Evolutionary conservation across 441 rosid genomes (phyloP).

Genomic region (Biscutella laevigata): DNA sequence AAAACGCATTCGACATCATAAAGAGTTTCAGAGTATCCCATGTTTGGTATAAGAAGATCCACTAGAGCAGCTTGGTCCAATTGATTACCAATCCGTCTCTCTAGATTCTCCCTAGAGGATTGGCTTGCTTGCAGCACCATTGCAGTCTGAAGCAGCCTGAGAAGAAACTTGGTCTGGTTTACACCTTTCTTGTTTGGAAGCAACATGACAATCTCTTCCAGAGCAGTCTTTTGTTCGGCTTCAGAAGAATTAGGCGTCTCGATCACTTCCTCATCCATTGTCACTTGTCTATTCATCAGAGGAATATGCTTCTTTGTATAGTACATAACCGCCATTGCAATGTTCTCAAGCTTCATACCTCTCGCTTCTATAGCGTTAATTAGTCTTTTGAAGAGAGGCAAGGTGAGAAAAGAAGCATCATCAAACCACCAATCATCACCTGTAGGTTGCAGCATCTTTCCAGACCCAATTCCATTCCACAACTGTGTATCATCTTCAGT

Average conservation of each 20-base stretch:
- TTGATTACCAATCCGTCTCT: constrained; percentile 43
- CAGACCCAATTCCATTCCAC: constrained; percentile 52
- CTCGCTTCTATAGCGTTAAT: constrained; percentile 36
- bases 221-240: constrained; percentile 34
- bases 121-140: constrained; percentile 45
- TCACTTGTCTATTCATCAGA: constrained; percentile 31
- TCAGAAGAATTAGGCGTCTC: constrained; percentile 27
- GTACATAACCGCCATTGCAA: constrained; percentile 41
- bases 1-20: constrained; percentile 52
- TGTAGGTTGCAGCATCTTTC: constrained; percentile 27
- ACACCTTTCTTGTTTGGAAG: constrained; percentile 49
- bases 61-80: constrained; percentile 51
- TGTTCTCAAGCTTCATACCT: constrained; percentile 46
- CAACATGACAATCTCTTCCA: constrained; percentile 48
- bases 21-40: constrained; percentile 50
- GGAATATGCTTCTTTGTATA: constrained; percentile 50
- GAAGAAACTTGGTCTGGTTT: constrained; percentile 51
- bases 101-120: constrained; percentile 44
- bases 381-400: constrained; percentile 40
- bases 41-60: constrained; percentile 56
- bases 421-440: constrained; percentile 69
- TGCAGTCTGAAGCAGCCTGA: constrained; percentile 43
- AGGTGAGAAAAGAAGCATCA: constrained; percentile 43
- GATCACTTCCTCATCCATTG: constrained; percentile 23
- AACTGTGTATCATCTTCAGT: constrained; percentile 27